Evolutionary conservation across 2,329 filamentous ascomycete species (phyloP).

Genomic region (Arthrobotrys megalospora): DNA sequence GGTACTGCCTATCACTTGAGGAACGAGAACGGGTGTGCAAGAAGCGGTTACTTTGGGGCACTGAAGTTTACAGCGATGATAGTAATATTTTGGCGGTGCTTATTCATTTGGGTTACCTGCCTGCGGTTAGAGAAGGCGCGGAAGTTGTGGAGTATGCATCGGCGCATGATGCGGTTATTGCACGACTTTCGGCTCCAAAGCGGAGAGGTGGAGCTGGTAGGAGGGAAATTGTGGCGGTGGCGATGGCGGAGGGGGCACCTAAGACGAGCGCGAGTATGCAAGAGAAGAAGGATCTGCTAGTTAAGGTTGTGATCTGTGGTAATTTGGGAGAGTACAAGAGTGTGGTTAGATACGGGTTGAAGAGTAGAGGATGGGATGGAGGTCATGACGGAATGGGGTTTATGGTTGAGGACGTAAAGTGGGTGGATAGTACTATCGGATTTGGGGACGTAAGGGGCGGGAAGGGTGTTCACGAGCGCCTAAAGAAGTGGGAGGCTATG

Average conservation of each 20-base stretch:
- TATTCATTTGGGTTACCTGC: slow-evolving; percentile 93
- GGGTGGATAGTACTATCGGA: slow-evolving; percentile 81
- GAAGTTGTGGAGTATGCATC: slow-evolving; percentile 61
- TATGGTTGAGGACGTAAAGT: slow-evolving; percentile 84
- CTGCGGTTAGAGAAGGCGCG: slow-evolving; percentile 75
- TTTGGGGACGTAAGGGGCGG: slow-evolving; percentile 50
- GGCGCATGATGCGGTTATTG: slow-evolving; percentile 53
- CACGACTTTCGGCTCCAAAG: slow-evolving; percentile 42
- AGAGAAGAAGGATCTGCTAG: slow-evolving; percentile 82
- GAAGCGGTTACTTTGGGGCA: slow-evolving; percentile 88
- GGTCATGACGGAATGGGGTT: slow-evolving; percentile 90
- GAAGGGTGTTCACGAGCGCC: slow-evolving; percentile 43
- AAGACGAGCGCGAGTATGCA: slow-evolving; percentile 77
- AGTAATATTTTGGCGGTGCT: slow-evolving; percentile 93
- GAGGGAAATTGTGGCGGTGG: slow-evolving; percentile 66
- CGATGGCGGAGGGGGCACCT: slow-evolving; percentile 67
- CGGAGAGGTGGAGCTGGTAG: slow-evolving; percentile 46
- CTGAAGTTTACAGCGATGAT: slow-evolving; percentile 94
- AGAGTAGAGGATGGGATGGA: slow-evolving; percentile 80
- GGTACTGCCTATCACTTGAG: slow-evolving; percentile 78
- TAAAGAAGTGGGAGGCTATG: slow-evolving; percentile 57
- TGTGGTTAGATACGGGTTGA: slow-evolving; percentile 83
- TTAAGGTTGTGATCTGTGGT: slow-evolving; percentile 87
- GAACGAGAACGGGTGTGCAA: slow-evolving; percentile 87
- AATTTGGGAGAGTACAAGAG: slow-evolving; percentile 82